Base-by-base conservation (phyloP, 2,329 filamentous ascomycete species). In the Didymella sp. region DNA sequence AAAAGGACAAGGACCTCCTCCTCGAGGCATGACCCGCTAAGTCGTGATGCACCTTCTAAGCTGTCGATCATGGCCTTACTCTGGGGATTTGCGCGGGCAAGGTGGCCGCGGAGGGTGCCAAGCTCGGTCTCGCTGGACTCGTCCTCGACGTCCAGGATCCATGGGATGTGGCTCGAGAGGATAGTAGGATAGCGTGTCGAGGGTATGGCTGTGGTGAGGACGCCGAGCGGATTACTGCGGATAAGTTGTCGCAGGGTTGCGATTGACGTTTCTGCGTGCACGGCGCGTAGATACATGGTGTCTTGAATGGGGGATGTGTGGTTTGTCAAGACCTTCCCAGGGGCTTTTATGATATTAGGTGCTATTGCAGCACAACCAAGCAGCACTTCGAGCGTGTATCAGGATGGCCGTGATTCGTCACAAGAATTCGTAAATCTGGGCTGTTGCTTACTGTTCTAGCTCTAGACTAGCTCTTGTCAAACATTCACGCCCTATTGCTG, bases 1-100 rank as follows among this genome's bases (percentile, higher is more conserved):
- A 90, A 90, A 15, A 89, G 76, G 2, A 90, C 77, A 27, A 87
- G 71, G 1, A 89, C 85, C 54, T 89, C 86, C 30, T 85, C 69
- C 5, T 69, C 52, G 1, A 67, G 51, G n/a, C n/a, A 33, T n/a
- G 44, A 47, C 17, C 51, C 38, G 24, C 31, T 51, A 19, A 30
- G 9, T 45, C 41, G 24, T 65, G 43, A 33, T 17, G 43, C 35
- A 13, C 22, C 71, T 87, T 85, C 15, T 71, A 78, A 11, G 72
- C 72, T 19, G 79, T 82, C 60, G 41, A 87, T 82, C 56, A 90
- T 79, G 19, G 82, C 80, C 69, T 89, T 88, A 66, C 77, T 77
- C 62, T 90, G 87, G 0, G 87, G 87, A 62, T 90, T 90, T 31
- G 79, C 77, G 27, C 82, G 78, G 0, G 87, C 87, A 25, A 90